Percentiles rank a stretch among this genome's conserved stretches.
Evolutionary conservation across 306 rosid species (phyloP).

Genomic region (Argentina anserina): DNA sequence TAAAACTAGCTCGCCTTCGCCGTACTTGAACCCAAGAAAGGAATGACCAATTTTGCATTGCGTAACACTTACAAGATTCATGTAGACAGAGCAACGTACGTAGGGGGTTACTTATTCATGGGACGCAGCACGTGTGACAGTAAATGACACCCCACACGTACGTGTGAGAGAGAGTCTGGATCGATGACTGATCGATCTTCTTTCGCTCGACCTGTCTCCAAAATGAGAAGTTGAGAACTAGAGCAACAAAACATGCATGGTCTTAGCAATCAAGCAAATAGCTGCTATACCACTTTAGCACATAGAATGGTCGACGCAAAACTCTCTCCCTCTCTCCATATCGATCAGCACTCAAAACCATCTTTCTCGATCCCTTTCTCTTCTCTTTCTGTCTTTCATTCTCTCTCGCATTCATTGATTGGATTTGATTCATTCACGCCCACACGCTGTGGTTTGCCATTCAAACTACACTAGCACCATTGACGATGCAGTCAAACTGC

Average conservation of each 20-base stretch:
- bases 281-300: neutral
- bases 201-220: neutral
- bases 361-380: conserved; percentile 9
- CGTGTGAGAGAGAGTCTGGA: too few relatives aligned
- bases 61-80: too few relatives aligned
- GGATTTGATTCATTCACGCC: conserved; percentile 40
- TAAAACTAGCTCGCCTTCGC: too few relatives aligned
- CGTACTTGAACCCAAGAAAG: too few relatives aligned
- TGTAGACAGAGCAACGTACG: too few relatives aligned
- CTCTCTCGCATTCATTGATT: conserved; percentile 24
- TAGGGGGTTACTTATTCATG: too few relatives aligned
- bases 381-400: neutral
- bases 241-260: neutral
- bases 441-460: conserved; percentile 82
- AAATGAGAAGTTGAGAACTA: neutral
- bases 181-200: neutral
- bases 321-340: neutral
- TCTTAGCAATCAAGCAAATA: neutral
- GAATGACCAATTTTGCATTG: too few relatives aligned
- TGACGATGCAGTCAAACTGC: conserved; percentile 48
- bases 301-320: conserved; percentile 22
- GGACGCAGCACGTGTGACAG: too few relatives aligned
- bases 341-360: conserved; percentile 15
- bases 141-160: too few relatives aligned
- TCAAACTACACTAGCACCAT: conserved; percentile 63